Base-by-base conservation (phyloP, 768 basidiomycete species). In the Suillus occidentalis region DNA sequence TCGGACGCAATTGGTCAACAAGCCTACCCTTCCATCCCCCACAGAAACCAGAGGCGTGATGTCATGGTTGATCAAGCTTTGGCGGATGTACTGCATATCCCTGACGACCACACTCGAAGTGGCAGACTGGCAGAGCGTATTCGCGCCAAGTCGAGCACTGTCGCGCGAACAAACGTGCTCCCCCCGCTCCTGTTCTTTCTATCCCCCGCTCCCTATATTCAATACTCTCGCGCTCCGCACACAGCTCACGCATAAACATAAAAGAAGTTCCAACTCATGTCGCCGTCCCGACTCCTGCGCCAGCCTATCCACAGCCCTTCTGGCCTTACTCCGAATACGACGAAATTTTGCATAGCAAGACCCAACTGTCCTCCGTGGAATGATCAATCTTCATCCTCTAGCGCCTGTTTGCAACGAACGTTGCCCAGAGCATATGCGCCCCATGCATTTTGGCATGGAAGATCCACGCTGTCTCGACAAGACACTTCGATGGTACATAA, bases 361-460 rank as follows among this genome's bases (percentile, higher is more conserved):
- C 31, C 50, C 47, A 9, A 28, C 53, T 16, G 6, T 14, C 6
- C 37, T 56, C 47, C 34, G 63, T n/a, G 13, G 3, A 8, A 40
- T 36, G 65, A 66, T 66, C 40, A 52, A 58, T 14, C 13, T 25
- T 14, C 45, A 56, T 31, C 60, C 64, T 13, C 9, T 62, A 2
- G 60, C 66, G 9, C 64, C 64, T 9, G 61, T 61, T 7, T 8
- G 6, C 28, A 22, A 10, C 16, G 64, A 40, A 5, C 28, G 62
- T 16, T 25, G 25, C 6, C 66, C 66, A 18, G 60, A 40, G 16
- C 34, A 65, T 43, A 43, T 63, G 16, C 64, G 60, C 12, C 64
- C 66, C 3, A 56, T 67, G 6, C 25, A 53, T 40, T 65, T 65
- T 36, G 66, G 65, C 60, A 61, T 65, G 61, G 40, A 59, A 12